Conservation (phyloP, 2,329 filamentous ascomycete species). For the Bipolaris sorokiniana region DNA sequence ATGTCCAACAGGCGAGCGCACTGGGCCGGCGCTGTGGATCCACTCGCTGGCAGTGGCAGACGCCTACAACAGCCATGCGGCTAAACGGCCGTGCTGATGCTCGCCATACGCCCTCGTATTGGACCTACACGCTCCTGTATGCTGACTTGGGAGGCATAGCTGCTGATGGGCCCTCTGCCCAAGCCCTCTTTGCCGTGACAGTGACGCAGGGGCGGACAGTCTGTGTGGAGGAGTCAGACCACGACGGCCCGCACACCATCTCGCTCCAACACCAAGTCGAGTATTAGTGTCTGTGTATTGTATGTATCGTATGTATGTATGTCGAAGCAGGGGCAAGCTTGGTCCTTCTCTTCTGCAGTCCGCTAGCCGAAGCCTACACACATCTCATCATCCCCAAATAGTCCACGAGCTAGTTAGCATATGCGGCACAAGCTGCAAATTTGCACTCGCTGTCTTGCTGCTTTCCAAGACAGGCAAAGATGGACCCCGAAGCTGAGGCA, state of each 20-base stretch:
- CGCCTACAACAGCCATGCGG: slow-evolving; percentile 10
- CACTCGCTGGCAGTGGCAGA: slow-evolving; percentile 11
- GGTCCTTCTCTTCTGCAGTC: no score
- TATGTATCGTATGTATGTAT: no score
- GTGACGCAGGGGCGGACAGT: no score
- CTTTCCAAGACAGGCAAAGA: neutral
- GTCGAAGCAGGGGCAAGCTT: no score
- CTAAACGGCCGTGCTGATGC: slow-evolving; percentile 1
- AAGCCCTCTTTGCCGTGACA: no score
- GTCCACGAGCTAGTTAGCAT: no score
- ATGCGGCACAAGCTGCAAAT: neutral
- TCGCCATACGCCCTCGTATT: neutral
- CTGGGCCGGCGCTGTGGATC: slow-evolving; percentile 2
- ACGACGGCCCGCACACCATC: no score
- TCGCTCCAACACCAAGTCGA: no score
- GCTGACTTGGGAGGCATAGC: neutral
- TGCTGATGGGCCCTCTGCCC: neutral
- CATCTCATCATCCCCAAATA: no score
- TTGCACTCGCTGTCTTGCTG: neutral
- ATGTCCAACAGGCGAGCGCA: slow-evolving; percentile 26
- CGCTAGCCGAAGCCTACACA: no score
- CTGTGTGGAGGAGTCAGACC: no score
- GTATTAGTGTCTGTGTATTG: no score
- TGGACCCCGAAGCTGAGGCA: neutral
- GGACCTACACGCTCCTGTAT: neutral